Evolutionary conservation across 306 rosid species (phyloP).

Genomic region (Argentina anserina): DNA sequence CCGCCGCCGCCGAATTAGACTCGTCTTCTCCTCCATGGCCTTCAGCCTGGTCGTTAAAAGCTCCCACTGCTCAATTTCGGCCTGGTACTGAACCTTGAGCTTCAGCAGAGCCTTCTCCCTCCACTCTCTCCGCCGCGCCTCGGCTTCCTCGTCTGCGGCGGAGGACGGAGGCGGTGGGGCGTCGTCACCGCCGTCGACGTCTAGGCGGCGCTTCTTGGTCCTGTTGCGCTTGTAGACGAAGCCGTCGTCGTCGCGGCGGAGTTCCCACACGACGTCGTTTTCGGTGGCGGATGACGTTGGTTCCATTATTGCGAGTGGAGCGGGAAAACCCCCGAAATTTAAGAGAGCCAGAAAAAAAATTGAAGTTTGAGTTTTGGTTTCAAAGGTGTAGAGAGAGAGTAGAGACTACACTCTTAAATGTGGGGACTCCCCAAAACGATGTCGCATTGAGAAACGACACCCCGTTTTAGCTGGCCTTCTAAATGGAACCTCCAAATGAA

Average conservation of each 20-base stretch:
- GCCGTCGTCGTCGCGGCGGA: conserved; percentile 69
- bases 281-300: conserved; percentile 24
- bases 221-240: conserved; percentile 58
- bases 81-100: conserved; percentile 45
- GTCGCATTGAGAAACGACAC: background rate
- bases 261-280: conserved; percentile 58
- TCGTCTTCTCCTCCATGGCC: conserved; percentile 40
- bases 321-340: conserved; percentile 16
- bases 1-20: conserved; percentile 15
- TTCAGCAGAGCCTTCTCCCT: conserved; percentile 51
- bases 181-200: background rate
- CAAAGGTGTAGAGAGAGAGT: background rate
- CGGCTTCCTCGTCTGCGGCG: conserved; percentile 21
- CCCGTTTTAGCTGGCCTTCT: too few relatives aligned
- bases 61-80: conserved; percentile 66
- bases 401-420: too few relatives aligned
- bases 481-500: too few relatives aligned
- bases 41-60: conserved; percentile 46
- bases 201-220: conserved; percentile 40
- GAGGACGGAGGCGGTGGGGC: background rate
- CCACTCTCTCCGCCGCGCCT: conserved; percentile 40
- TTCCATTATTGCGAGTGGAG: conserved; percentile 30
- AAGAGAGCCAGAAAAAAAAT: conserved; percentile 1
- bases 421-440: too few relatives aligned
- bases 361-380: background rate